A percentile compares a stretch with the other conserved stretches of the same genome.
These are phyloP conservation scores for Phytopythium kandeliae DNA, from an alignment of 352 stramenopile species.

Conservation along the genomic window DNA sequence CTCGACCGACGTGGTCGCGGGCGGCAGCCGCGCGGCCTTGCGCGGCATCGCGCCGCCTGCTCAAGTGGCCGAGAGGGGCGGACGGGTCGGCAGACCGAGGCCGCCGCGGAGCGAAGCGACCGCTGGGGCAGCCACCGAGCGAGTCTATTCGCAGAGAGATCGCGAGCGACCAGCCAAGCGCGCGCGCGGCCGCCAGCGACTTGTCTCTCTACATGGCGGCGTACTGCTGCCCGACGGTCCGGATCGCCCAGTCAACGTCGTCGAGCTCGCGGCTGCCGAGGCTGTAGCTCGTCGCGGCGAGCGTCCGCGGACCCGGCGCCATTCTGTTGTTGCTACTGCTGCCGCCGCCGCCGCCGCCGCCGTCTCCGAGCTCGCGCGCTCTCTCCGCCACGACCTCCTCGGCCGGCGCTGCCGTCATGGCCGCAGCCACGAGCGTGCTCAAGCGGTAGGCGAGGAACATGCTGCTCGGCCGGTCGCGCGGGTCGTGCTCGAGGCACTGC, in stretches of 20 bases:
- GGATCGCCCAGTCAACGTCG: conserved; percentile 4
- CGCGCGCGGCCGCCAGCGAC: too few relatives aligned
- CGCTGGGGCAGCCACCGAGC: too few relatives aligned
- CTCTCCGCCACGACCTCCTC: conserved; percentile 5
- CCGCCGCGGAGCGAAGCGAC: too few relatives aligned
- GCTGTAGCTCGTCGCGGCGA: background rate
- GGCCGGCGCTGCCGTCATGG: background rate
- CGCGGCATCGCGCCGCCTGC: conserved; percentile 63
- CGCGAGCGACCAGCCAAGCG: too few relatives aligned
- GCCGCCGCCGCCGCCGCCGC: too few relatives aligned
- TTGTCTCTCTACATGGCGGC: conserved; percentile 5
- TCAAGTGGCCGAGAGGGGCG: too few relatives aligned
- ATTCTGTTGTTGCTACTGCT: too few relatives aligned
- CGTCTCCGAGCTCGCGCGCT: too few relatives aligned
- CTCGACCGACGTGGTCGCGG: conserved; percentile 55
- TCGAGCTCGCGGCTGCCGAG: background rate
- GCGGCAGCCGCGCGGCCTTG: conserved; percentile 44
- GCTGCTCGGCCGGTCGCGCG: conserved; percentile 19
- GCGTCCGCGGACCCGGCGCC: background rate
- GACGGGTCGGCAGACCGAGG: too few relatives aligned
- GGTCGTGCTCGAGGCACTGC: conserved; percentile 28
- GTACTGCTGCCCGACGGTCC: conserved; percentile 1
- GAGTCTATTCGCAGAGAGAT: too few relatives aligned
- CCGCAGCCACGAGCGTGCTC: conserved; percentile 9
- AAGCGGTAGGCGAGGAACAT: conserved; percentile 14